Evolutionary conservation across 352 stramenopile genomes (phyloP), one percentile per base, ranked within the genome.

Genomic region (Pythium graminicola): DNA sequence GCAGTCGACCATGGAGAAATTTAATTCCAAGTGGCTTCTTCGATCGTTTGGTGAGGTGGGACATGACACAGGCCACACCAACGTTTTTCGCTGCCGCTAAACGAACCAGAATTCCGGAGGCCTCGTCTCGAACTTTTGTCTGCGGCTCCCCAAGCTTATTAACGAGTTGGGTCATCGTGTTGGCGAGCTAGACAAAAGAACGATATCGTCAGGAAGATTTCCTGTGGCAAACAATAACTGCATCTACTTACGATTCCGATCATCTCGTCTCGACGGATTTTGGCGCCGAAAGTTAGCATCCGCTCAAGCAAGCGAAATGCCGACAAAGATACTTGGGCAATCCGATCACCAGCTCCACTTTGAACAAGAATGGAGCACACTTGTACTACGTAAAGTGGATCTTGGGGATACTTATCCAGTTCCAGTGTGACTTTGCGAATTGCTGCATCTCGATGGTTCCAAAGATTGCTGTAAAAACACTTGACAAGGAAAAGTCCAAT

Each of bases 381-480:
- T 9, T 80, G 68, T 19, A 88, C 35, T 4, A 89, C 56, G 19
- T 62, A 40, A 23, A 76, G 69, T 2, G 67, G 62, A 36, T 89
- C 71, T 14, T 72, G 67, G 0, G 61, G 56, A 31, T 81, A 86
- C 16, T 65, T 69, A 6, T 81, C 63, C 28, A 92, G 68, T 1
- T 90, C 74, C 67, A 89, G 81, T 1, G 75, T 81, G 13, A 94
- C 79, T 65, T 92, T 94, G 3, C 80, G 75, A 50, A 91, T 89
- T n/a, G 79, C 79, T 5, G 75, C 81, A 31, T 92, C 83, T 6
- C 83, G 73, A 45, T 91, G 83, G 47, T 88, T 91, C 83, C 83
- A 94, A 50, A 90, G 47, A 33, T 94, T 94, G 54, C 81, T 92
- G 64, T 91, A 94, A 19, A 92, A 74, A 38, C 83, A 94, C 17